Conservation (phyloP, 352 stramenopile species). For the Pythium rishiriense region DNA sequence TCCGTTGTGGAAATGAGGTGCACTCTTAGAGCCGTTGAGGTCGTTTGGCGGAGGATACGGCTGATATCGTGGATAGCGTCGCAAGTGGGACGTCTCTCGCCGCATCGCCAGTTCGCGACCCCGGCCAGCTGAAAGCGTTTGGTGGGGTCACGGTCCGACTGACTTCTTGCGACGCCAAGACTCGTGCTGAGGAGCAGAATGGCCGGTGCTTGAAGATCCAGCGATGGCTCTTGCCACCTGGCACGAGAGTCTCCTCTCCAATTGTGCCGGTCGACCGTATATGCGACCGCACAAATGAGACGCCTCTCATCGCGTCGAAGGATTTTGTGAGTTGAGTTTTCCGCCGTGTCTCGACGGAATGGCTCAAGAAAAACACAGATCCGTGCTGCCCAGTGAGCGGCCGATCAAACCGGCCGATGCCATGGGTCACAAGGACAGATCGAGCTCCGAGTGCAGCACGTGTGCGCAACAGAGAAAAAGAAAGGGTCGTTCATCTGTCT, state of each 20-base stretch:
- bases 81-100: too few species aligned
- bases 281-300: neutral
- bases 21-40: constrained; percentile 20
- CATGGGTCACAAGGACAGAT: neutral
- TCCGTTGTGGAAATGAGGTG: neutral
- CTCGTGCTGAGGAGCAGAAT: neutral
- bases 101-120: too few species aligned
- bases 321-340: neutral
- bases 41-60: neutral
- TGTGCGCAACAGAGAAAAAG: neutral
- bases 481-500: too few species aligned
- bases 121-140: neutral
- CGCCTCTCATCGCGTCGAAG: neutral
- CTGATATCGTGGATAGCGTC: too few species aligned
- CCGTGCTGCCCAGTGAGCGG: neutral
- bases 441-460: neutral
- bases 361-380: neutral
- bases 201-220: neutral
- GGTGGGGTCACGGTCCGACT: neutral
- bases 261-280: neutral
- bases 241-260: neutral
- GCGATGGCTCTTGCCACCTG: neutral
- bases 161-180: neutral
- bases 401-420: neutral
- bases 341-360: neutral